Percentiles rank a stretch among this genome's conserved stretches.
Evolutionary conservation across 2,329 filamentous ascomycete genomes (phyloP).

Genomic region (Phialemonium atrogriseum): DNA sequence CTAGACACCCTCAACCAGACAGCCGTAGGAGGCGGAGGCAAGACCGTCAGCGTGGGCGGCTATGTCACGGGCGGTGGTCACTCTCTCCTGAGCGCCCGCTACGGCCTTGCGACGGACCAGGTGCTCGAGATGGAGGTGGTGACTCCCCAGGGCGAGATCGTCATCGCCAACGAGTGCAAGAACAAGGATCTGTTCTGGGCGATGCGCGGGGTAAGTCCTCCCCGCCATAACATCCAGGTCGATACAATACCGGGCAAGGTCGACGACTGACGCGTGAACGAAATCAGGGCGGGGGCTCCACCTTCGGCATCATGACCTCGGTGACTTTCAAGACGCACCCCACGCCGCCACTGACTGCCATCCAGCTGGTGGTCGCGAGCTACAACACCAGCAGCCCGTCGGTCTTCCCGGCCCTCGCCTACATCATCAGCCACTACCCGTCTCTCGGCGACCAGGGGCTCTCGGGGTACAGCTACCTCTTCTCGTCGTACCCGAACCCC

Average conservation of each 20-base stretch:
- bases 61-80: conserved; percentile 55
- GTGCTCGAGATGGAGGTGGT: conserved; percentile 49
- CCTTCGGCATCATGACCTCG: conserved; percentile 49
- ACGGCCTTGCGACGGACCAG: conserved; percentile 52
- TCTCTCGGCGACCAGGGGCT: conserved; percentile 39
- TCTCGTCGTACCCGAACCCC: conserved; percentile 28
- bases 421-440: conserved; percentile 36
- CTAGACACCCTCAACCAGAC: conserved; percentile 34
- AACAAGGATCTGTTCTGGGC: conserved; percentile 56
- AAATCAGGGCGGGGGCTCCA: conserved; percentile 51
- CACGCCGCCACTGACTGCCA: conserved; percentile 23
- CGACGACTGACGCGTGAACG: background rate
- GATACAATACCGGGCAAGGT: background rate
- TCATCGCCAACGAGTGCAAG: conserved; percentile 40
- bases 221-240: too few relatives aligned
- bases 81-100: conserved; percentile 37
- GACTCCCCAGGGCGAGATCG: conserved; percentile 37
- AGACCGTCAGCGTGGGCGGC: conserved; percentile 49
- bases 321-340: conserved; percentile 44
- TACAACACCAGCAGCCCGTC: conserved; percentile 20
- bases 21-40: conserved; percentile 44
- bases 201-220: conserved; percentile 40
- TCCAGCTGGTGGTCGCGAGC: conserved; percentile 14
- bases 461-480: conserved; percentile 36
- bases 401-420: conserved; percentile 38